phyloP scores from a whole-genome alignment of 345 rosid genomes.

The Gossypium sturtianum region DNA sequence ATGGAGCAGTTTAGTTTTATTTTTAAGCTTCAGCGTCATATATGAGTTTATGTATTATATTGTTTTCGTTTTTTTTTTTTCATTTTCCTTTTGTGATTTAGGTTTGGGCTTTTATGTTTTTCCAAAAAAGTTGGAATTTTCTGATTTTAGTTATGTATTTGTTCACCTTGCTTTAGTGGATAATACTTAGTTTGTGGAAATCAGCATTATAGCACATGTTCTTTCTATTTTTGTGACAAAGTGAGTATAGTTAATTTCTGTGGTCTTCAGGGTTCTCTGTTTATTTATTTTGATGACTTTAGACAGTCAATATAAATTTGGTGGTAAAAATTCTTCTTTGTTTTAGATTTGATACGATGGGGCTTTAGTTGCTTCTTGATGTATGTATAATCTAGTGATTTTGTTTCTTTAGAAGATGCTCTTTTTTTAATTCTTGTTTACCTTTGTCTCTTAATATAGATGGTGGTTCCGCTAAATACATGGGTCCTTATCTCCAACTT shows the following conservation, averaged over 20 bases:
- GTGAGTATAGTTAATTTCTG: neutral
- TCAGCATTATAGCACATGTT: neutral
- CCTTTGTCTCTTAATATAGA: conserved; percentile 37
- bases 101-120: conserved; percentile 5
- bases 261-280: neutral
- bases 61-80: neutral
- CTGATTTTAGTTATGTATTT: neutral
- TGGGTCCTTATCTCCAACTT: conserved; percentile 91
- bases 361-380: too few species aligned
- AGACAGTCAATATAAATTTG: neutral
- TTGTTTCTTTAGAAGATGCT: neutral
- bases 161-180: too few species aligned
- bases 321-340: neutral
- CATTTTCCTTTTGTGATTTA: neutral
- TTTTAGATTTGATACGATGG: neutral
- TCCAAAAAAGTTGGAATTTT: conserved; percentile 2
- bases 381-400: too few species aligned
- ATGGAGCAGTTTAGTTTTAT: conserved; percentile 5
- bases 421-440: conserved; percentile 6
- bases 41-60: neutral
- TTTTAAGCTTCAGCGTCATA: neutral
- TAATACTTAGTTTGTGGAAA: neutral
- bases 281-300: conserved; percentile 4
- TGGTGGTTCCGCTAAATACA: conserved; percentile 83
- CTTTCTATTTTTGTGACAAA: neutral